A percentile compares a stretch with the other conserved stretches of the same genome.
Evolutionary conservation across 768 basidiomycete species (phyloP).

Genomic region (Gymnopilus junonius): DNA sequence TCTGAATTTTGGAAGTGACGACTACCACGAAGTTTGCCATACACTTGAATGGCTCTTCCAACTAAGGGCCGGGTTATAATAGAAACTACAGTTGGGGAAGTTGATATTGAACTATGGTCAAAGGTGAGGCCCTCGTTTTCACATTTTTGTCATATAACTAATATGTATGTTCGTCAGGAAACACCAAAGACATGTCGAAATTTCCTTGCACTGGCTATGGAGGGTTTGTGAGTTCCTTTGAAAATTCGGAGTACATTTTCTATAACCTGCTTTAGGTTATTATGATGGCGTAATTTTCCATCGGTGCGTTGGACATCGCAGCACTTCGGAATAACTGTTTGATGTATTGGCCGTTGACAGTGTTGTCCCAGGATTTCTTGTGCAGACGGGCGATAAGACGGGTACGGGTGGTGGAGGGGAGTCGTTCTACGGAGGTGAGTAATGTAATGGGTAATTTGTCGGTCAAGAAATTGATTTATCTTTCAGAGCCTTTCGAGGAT

Average conservation of each 20-base stretch:
- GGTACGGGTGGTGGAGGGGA: conserved; percentile 93
- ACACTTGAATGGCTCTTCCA: conserved; percentile 70
- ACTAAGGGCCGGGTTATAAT: conserved; percentile 87
- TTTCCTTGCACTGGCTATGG: conserved; percentile 86
- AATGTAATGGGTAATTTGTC: too few species aligned
- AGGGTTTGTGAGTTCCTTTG: conserved; percentile 61
- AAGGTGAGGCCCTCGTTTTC: conserved; percentile 53
- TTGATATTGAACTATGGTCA: conserved; percentile 91
- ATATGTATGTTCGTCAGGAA: conserved; percentile 55
- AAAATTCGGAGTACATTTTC: background rate
- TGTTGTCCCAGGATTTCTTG: conserved; percentile 90
- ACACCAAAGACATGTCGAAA: conserved; percentile 94
- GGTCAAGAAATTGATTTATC: background rate
- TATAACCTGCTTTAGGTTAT: conserved; percentile 63
- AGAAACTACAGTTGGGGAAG: conserved; percentile 87
- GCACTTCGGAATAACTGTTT: background rate
- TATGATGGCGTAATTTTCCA: conserved; percentile 97
- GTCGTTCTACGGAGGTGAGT: conserved; percentile 87
- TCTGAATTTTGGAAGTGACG: too few species aligned
- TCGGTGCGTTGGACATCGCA: conserved; percentile 49
- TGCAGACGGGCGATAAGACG: conserved; percentile 93
- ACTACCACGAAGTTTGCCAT: background rate
- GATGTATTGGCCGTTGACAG: conserved; percentile 33
- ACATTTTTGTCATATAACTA: background rate
- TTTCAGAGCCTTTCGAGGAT: conserved; percentile 89